phyloP scores from a whole-genome alignment of 768 basidiomycete genomes.

The Termitomyces sp. region DNA sequence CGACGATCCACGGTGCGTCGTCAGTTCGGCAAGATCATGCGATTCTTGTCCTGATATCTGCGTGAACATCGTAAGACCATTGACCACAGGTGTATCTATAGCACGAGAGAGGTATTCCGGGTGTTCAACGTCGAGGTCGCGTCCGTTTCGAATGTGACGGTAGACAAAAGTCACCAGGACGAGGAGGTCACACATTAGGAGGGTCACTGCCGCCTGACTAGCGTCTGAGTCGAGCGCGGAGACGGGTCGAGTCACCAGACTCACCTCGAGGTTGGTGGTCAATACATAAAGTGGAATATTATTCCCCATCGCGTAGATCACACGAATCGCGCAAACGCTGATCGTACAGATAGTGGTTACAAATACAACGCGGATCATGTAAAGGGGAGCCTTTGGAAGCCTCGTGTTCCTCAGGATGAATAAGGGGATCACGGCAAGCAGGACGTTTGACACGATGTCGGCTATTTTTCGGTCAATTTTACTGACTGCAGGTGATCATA shows the following conservation, averaged over 20 bases:
- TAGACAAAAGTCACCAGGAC: constrained; percentile 16
- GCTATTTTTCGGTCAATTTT: constrained; percentile 2
- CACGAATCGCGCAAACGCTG: constrained; percentile 10
- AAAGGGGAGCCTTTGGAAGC: constrained; percentile 9
- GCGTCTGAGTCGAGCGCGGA: neutral
- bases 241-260: neutral
- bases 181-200: constrained; percentile 15
- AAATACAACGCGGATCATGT: constrained; percentile 15
- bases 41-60: neutral
- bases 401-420: constrained; percentile 7
- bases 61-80: neutral
- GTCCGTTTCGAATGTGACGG: constrained; percentile 11
- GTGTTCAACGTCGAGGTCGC: constrained; percentile 9
- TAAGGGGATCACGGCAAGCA: constrained; percentile 6
- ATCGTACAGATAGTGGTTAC: constrained; percentile 12
- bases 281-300: constrained; percentile 7
- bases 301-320: constrained; percentile 3
- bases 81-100: neutral
- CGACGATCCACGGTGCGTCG: constrained; percentile 7
- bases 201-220: constrained; percentile 12
- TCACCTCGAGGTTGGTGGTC: constrained; percentile 17
- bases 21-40: neutral
- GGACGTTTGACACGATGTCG: constrained; percentile 9
- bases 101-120: constrained; percentile 1
- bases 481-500: neutral